Evolutionary conservation across 2,329 filamentous ascomycete species (phyloP).

Genomic region (Colletotrichum endophyticum): DNA sequence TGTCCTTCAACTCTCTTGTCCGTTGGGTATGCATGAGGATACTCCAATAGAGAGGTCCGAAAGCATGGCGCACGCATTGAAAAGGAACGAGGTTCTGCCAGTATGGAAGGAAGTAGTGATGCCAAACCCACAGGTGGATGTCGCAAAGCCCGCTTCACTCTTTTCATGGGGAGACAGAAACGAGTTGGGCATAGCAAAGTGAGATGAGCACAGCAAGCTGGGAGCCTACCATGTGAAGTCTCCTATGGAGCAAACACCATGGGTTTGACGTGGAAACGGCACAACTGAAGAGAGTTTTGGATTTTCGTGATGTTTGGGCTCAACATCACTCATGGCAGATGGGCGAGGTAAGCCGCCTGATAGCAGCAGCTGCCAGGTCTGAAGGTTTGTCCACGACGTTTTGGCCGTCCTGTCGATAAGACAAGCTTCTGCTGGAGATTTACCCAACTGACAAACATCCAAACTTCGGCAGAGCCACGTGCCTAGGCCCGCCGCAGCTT

Average conservation of each 20-base stretch:
- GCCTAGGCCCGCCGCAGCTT: background rate
- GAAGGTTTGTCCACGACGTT: accelerated
- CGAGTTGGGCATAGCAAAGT: too few species aligned
- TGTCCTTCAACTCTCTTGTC: background rate
- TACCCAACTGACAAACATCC: background rate
- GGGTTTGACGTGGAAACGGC: background rate
- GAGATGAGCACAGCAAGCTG: background rate
- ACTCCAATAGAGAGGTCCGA: background rate
- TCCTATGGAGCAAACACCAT: background rate
- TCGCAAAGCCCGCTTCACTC: background rate
- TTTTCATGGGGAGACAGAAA: background rate
- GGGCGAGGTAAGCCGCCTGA: background rate
- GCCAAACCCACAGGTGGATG: background rate
- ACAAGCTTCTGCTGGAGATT: background rate
- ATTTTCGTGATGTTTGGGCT: background rate
- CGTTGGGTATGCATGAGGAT: background rate
- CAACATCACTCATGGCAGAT: background rate
- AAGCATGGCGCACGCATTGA: background rate
- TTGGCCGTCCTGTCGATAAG: background rate
- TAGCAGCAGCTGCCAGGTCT: background rate
- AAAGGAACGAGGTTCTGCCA: background rate
- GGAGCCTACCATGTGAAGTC: accelerated
- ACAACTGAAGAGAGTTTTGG: background rate
- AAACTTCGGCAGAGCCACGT: background rate
- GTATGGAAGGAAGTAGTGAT: background rate